Evolutionary conservation across 2,329 filamentous ascomycete species (phyloP), one percentile per base, ranked within the genome.

Genomic region (Emergomyces pasteurianus): DNA sequence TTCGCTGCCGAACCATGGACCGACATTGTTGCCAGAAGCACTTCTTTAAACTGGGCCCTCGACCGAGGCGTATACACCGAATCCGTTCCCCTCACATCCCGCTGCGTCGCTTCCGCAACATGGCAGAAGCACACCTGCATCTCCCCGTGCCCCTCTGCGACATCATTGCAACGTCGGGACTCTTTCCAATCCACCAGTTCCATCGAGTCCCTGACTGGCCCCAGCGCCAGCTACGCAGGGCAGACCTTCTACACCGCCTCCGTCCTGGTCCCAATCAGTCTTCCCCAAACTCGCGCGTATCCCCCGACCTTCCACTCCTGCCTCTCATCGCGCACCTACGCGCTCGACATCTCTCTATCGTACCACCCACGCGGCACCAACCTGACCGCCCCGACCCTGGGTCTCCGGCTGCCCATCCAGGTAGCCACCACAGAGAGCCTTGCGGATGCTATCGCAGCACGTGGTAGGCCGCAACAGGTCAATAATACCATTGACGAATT

Each of bases 221-320:
- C 77, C 23, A 74, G 74, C 1, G 65, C 72, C 46, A 70, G 69
- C 31, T 83, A 80, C 69, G 71, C 74, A 1, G 77, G 77, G 28
- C 71, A 72, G 6, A 68, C 69, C 18, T 86, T 81, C 72, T 89
- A 86, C 72, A 85, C 83, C 2, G 79, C 85, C 7, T 77, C 77
- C n/a, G 74, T 89, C 42, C 69, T 86, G 1, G 81, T 88, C 1
- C 86, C 86, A 0, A 75, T 89, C 67, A 79, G 80, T 0, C 77
- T 88, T 0, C 86, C 86, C 2, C 67, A 69, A n/a, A 76, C 75
- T 63, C 87, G 86, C 66, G 75, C 79, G 31, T 87, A 87, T 69
- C 74, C 87, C 23, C 87, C 86, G 1, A 86, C 85, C 2, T 90
- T 89, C 74, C 84, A 88, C 74, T 80, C 81, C 46, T 90, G 86